These are phyloP conservation scores for Sporothrix brunneoviolacea DNA, from an alignment of 2,329 filamentous ascomycete species.

Conservation along the genomic window DNA sequence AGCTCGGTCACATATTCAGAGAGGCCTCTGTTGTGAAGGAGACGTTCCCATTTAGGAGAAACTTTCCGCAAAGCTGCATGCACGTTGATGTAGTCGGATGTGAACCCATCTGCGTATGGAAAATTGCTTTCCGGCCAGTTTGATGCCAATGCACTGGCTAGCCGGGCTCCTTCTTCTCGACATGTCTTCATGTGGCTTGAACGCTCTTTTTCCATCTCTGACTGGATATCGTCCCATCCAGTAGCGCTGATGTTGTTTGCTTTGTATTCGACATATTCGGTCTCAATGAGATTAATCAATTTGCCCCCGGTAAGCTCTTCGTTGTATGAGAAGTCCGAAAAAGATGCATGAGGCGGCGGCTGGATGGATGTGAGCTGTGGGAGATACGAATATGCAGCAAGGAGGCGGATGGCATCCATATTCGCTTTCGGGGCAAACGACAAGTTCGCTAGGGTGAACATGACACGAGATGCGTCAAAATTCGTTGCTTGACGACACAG, in stretches of 20 bases:
- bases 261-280: background rate
- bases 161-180: background rate
- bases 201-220: background rate
- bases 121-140: background rate
- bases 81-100: constrained; percentile 29
- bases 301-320: background rate
- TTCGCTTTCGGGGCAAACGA: constrained; percentile 22
- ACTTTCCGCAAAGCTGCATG: constrained; percentile 33
- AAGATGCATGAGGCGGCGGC: constrained; percentile 20
- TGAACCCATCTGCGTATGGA: background rate
- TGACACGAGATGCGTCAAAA: constrained; percentile 12
- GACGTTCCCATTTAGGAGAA: constrained; percentile 38
- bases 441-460: constrained; percentile 23
- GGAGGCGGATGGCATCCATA: constrained; percentile 23
- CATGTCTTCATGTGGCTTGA: background rate
- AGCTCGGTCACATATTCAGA: constrained; percentile 36
- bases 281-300: background rate
- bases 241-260: background rate
- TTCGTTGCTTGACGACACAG: constrained; percentile 9
- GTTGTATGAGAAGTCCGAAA: constrained; percentile 3
- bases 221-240: background rate
- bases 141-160: background rate
- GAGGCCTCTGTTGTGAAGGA: constrained; percentile 43
- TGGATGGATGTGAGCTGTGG: constrained; percentile 31
- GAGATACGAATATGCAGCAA: constrained; percentile 39